Evolutionary conservation across 441 rosid species (phyloP), one percentile per base, ranked within the genome.

Genomic region (Biscutella laevigata): DNA sequence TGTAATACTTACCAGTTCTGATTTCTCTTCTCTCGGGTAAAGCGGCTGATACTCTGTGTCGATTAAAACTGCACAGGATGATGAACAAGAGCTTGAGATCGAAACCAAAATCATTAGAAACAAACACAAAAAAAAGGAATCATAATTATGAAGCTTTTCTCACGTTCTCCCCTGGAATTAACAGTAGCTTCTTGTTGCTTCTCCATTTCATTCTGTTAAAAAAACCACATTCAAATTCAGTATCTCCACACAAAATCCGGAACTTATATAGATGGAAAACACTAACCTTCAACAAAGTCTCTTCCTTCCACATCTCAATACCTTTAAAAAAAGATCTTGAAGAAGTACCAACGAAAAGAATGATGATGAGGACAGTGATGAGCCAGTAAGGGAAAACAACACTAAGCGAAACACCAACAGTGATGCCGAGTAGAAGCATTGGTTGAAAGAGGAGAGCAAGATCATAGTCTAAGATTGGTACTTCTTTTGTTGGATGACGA

Each of bases 311-410:
- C 95, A 91, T 91, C 50, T 69, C 76, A 53, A 80, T 43, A 2
- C 79, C 96, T 60, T 66, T 91, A 21, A 68, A 80, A 64, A 77
- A 72, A 22, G 98, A 88, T 69, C 98, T 84, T n/a, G 87, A 71
- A 39, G 98, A 87, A 44, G 96, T 24, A 77, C 96, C 96, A 19
- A 87, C 8, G 55, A 91, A 91, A 64, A 91, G 95, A 10, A 81
- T 77, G 56, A 91, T 91, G 73, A 87, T 91, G 55, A 91, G 86
- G 7, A 87, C 82, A 36, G 95, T 91, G 48, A 87, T 83, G 45
- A 87, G 84, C 96, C 98, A 87, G 63, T 81, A 85, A 26, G 98
- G 98, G 61, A 91, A 91, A 3, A 85, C 90, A 43, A 91, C 98
- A 62, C 98, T 91, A 32, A 91, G 67, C 19, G 91, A 37, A 47